These are phyloP conservation scores for Arachnomyces sp. DNA, from an alignment of 2,329 filamentous ascomycete genomes.

Conservation along the genomic window DNA sequence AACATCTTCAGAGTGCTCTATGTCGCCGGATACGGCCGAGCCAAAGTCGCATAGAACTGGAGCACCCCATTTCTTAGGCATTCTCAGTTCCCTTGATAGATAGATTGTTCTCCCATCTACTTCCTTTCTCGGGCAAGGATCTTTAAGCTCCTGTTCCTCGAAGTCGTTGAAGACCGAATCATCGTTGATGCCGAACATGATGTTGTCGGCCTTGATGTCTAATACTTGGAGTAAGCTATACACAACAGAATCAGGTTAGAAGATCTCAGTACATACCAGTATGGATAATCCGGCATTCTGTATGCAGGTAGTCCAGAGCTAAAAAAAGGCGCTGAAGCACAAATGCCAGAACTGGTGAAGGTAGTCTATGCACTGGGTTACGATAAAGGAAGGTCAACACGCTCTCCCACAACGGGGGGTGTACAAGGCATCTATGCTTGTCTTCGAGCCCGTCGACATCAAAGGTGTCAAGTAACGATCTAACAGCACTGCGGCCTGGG, in stretches of 20 bases:
- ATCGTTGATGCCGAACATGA: constrained; percentile 37
- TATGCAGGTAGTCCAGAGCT: constrained; percentile 40
- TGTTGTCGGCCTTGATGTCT: constrained; percentile 42
- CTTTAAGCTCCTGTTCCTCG: constrained; percentile 32
- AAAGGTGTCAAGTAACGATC: constrained; percentile 24
- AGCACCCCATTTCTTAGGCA: constrained; percentile 24
- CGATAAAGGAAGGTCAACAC: constrained; percentile 11
- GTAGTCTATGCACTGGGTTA: constrained; percentile 10
- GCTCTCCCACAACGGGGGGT: constrained; percentile 13
- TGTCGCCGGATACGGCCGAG: constrained; percentile 32
- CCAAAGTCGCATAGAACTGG: constrained; percentile 45
- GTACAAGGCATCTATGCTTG: constrained; percentile 19
- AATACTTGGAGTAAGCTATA: constrained; percentile 7
- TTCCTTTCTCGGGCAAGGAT: constrained; percentile 37
- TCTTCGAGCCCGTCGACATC: constrained; percentile 16
- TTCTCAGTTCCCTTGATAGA: constrained; percentile 31
- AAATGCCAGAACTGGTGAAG: constrained; percentile 7
- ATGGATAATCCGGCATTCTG: constrained; percentile 39
- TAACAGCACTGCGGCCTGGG: constrained; percentile 20
- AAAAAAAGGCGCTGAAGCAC: constrained; percentile 9
- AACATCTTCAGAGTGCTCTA: not conserved
- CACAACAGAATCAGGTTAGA: constrained; percentile 4
- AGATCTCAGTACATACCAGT: constrained; percentile 29
- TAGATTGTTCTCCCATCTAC: constrained; percentile 37
- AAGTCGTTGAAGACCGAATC: constrained; percentile 34